phyloP scores from a whole-genome alignment of 2,329 filamentous ascomycete species.

The Colletotrichum higginsianum region DNA sequence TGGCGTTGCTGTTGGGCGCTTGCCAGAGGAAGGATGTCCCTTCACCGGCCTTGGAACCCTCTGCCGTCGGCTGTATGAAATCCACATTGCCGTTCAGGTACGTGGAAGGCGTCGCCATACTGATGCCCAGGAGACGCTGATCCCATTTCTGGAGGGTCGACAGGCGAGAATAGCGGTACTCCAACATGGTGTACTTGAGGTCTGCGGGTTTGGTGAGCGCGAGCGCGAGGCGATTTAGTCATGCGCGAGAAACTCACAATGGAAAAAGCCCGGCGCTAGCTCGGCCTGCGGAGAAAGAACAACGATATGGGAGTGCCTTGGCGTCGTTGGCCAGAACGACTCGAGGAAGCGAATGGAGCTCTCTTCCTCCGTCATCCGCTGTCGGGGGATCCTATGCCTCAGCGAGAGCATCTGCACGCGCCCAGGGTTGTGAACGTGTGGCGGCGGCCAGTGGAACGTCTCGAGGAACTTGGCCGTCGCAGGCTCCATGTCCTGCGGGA shows the following conservation, averaged over 20 bases:
- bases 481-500: slow-evolving; percentile 79
- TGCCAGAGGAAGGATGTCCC: slow-evolving; percentile 84
- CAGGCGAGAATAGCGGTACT: slow-evolving; percentile 79
- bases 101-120: slow-evolving; percentile 79
- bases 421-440: slow-evolving; percentile 49
- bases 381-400: slow-evolving; percentile 78
- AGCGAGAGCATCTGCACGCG: slow-evolving; percentile 72
- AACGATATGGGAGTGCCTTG: slow-evolving; percentile 80
- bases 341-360: slow-evolving; percentile 84
- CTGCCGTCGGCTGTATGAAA: slow-evolving; percentile 62
- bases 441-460: slow-evolving; percentile 77
- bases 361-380: slow-evolving; percentile 75
- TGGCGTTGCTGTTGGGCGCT: slow-evolving; percentile 85
- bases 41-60: slow-evolving; percentile 52
- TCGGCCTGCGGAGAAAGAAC: slow-evolving; percentile 87
- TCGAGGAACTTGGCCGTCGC: slow-evolving; percentile 75
- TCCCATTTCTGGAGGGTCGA: slow-evolving; percentile 61
- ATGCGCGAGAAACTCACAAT: slow-evolving; percentile 67
- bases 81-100: slow-evolving; percentile 72
- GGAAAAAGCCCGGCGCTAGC: slow-evolving; percentile 84
- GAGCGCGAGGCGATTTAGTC: too few relatives aligned
- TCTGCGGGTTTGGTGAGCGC: slow-evolving; percentile 57
- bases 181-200: slow-evolving; percentile 82
- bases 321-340: slow-evolving; percentile 84
- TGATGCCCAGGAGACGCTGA: slow-evolving; percentile 80